Base-by-base conservation (phyloP, 768 basidiomycete species). In the Termitomyces sp. region DNA sequence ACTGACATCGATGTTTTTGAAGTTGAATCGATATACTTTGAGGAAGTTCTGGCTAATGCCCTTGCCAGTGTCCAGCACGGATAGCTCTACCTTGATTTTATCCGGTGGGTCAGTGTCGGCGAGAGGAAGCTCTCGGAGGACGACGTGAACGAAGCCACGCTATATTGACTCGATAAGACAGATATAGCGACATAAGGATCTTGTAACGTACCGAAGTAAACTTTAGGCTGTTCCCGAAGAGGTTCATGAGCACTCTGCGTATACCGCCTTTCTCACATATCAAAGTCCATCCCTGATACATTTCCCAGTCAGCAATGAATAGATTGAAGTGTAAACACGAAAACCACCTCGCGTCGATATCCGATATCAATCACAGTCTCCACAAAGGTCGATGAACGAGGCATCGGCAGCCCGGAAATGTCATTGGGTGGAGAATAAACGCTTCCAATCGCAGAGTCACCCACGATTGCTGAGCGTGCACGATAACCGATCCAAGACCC, bases 401-500 rank as follows among this genome's bases (percentile, higher is more conserved):
- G 76, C n/a, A 77, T 70, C 24, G 79, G 75, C 5, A 78, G 75
- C 7, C 75, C 70, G 20, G 74, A 77, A 24, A 33, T 84, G 20
- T 86, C 79, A 66, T 82, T 83, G 1, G 94, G 92, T 3, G 93
- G 92, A 4, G 94, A 91, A 74, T 97, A 97, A 36, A 95, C 89
- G 65, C 91, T 95, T 28, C 96, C 95, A 60, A 97, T 96, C 60
- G 88, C 79, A n/a, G 89, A 88, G 63, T 88, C 85, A 38, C 81
- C 85, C 62, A 82, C 78, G 55, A 84, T 82, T 33, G 84, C 84
- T 45, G 87, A 86, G 42, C 94, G 84, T 18, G 94, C 94, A 32
- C 90, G 85, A 68, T 94, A 87, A 13, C 96, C 95, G 46, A 98
- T 91, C 92, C 93, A 97, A 61, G 91, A 95, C 6, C 94, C 93